A percentile compares a stretch with the other conserved stretches of the same genome.
Evolutionary conservation across 768 basidiomycete genomes (phyloP).

Genomic region (Tulasnella calospora): DNA sequence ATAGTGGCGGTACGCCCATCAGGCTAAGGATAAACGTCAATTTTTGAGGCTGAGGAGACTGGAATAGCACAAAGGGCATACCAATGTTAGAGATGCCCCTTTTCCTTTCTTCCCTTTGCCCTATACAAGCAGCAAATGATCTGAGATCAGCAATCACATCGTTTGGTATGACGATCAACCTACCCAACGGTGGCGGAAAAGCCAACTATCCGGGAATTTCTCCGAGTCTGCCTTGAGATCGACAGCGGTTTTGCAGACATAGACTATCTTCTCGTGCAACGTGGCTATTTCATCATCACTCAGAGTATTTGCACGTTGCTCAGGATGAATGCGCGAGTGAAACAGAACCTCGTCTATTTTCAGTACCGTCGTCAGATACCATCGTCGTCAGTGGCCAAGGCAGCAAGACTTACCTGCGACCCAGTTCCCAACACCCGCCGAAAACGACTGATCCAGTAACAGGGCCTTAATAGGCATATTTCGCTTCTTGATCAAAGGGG

Average conservation of each 20-base stretch:
- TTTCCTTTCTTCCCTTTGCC: slow-evolving; percentile 54
- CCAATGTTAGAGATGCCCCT: slow-evolving; percentile 47
- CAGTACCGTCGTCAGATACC: background rate
- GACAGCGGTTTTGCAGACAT: slow-evolving; percentile 59
- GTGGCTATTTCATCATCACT: slow-evolving; percentile 46
- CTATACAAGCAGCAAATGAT: slow-evolving; percentile 35
- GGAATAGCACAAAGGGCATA: slow-evolving; percentile 3
- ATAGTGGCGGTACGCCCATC: slow-evolving; percentile 67
- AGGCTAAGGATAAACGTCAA: slow-evolving; percentile 42
- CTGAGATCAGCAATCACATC: slow-evolving; percentile 4
- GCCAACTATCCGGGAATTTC: slow-evolving; percentile 63
- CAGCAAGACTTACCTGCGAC: slow-evolving; percentile 51
- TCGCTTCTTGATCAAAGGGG: slow-evolving; percentile 15
- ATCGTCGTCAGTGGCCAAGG: background rate
- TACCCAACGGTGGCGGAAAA: slow-evolving; percentile 68
- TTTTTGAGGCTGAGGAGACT: slow-evolving; percentile 16
- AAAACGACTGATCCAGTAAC: slow-evolving; percentile 74
- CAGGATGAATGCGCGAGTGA: slow-evolving; percentile 67
- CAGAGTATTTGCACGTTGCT: slow-evolving; percentile 57
- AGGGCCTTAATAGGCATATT: slow-evolving; percentile 48
- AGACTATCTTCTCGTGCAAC: slow-evolving; percentile 49
- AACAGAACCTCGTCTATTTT: slow-evolving; percentile 63
- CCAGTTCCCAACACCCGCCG: slow-evolving; percentile 79
- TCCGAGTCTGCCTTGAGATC: slow-evolving; percentile 63
- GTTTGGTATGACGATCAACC: slow-evolving; percentile 20